These are phyloP conservation scores for Protomyces inouyei DNA, from an alignment of 1,139 yeast species.

Conservation along the genomic window DNA sequence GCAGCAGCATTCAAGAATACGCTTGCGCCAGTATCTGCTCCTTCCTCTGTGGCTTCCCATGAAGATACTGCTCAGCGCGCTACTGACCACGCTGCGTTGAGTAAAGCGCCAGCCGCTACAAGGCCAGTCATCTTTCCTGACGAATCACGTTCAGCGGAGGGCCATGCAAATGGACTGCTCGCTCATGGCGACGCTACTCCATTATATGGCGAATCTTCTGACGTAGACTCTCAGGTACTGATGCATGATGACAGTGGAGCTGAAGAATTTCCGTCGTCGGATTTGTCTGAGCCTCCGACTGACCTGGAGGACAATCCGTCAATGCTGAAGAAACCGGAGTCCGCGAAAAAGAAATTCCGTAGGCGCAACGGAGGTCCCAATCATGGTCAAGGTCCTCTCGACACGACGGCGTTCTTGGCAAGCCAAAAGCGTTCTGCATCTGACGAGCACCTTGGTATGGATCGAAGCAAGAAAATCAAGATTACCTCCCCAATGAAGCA, in stretches of 20 bases:
- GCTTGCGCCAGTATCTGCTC: too few relatives aligned
- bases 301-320: neutral
- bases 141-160: too few relatives aligned
- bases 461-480: conserved; percentile 18
- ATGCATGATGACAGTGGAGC: neutral
- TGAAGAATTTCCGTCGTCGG: neutral
- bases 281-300: neutral
- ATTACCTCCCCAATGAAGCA: conserved; percentile 12
- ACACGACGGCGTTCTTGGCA: neutral
- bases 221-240: neutral
- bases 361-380: neutral
- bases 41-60: too few relatives aligned
- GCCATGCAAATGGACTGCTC: too few relatives aligned
- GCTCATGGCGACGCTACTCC: neutral
- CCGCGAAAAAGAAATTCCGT: neutral
- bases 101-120: too few relatives aligned
- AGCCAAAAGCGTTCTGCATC: neutral
- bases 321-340: neutral
- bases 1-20: too few relatives aligned
- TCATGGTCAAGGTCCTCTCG: neutral
- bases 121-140: too few relatives aligned
- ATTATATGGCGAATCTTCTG: neutral
- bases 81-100: too few relatives aligned
- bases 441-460: neutral
- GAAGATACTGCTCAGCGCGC: too few relatives aligned